Percentiles rank a stretch among this genome's conserved stretches.
These are phyloP conservation scores for Pseudogymnoascus sp. DNA, from an alignment of 2,329 filamentous ascomycete species.

Conservation along the genomic window DNA sequence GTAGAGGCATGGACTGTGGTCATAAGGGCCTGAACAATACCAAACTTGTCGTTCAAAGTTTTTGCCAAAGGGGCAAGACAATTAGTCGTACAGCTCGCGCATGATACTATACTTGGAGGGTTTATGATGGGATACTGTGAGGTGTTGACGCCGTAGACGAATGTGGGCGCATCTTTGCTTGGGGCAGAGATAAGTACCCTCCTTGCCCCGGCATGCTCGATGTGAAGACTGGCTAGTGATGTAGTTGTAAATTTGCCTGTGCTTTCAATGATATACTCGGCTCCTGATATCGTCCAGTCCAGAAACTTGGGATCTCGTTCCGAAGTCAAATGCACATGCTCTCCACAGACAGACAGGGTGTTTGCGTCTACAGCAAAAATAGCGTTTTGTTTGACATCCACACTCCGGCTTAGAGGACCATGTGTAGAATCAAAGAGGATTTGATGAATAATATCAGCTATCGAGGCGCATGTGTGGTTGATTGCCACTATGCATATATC, in stretches of 20 bases:
- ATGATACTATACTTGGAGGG: constrained; percentile 20
- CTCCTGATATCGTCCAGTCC: constrained; percentile 9
- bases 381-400: background rate
- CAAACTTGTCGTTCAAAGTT: constrained; percentile 25
- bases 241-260: constrained; percentile 13
- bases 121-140: constrained; percentile 18
- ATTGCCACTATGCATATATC: constrained; percentile 11
- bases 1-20: constrained; percentile 26
- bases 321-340: constrained; percentile 9
- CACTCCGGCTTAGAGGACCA: constrained; percentile 7
- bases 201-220: constrained; percentile 10
- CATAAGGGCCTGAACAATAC: constrained; percentile 26
- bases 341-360: constrained; percentile 9
- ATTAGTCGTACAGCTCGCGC: constrained; percentile 29
- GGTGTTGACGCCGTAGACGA: constrained; percentile 28
- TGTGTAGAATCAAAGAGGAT: constrained; percentile 13
- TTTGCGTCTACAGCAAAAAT: constrained; percentile 12
- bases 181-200: constrained; percentile 13
- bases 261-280: constrained; percentile 13
- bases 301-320: constrained; percentile 10
- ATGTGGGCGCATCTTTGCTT: constrained; percentile 17
- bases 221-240: background rate
- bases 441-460: constrained; percentile 13
- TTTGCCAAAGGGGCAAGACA: constrained; percentile 28
- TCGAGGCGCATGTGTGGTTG: constrained; percentile 13